Evolutionary conservation across 352 stramenopile species (phyloP), one percentile per base, ranked within the genome.

Genomic region (Albugo candida): DNA sequence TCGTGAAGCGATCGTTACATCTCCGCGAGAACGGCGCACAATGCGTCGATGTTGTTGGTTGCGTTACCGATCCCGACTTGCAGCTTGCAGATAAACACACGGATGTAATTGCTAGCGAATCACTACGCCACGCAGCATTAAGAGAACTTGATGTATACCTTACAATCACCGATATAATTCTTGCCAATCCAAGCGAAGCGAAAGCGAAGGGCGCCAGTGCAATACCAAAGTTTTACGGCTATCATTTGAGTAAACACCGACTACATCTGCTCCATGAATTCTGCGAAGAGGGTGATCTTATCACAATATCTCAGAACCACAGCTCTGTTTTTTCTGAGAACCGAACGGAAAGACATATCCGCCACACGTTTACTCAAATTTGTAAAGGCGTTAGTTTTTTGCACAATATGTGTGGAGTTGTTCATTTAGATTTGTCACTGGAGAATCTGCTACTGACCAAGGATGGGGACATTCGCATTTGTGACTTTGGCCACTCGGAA

Each of bases 381-480:
- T 64, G 96, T 43, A 78, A 67, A 11, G 80, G 79, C 11, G 79
- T 96, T 0, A 64, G 75, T 8, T 83, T 79, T 37, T 68, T 97
- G 2, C 88, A 96, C 56, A 63, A 50, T 3, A 48, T 61, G 18
- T 31, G 24, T 8, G 78, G 73, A 49, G 89, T 96, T 51, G 86
- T 71, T 35, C 88, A 97, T 63, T 68, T 93, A 45, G 91, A 97
- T 56, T 49, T 97, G 34, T 97, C 94, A 45, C 70, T 96, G 10
- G 91, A 97, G 57, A 97, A 96, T 57, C 74, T 94, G 60, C 83
- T 97, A 36, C 51, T 97, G 20, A 89, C 83, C 21, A 77, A 73
- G 19, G 68, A 67, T 5, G 81, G 81, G 31, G 66, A 85, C 35
- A 63, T 69, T 14, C 70, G 76, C 19, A 48, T 97, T 6, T 89